Conservation (phyloP, 805 yeast species). For the Cyberlindnera bimundalis region DNA sequence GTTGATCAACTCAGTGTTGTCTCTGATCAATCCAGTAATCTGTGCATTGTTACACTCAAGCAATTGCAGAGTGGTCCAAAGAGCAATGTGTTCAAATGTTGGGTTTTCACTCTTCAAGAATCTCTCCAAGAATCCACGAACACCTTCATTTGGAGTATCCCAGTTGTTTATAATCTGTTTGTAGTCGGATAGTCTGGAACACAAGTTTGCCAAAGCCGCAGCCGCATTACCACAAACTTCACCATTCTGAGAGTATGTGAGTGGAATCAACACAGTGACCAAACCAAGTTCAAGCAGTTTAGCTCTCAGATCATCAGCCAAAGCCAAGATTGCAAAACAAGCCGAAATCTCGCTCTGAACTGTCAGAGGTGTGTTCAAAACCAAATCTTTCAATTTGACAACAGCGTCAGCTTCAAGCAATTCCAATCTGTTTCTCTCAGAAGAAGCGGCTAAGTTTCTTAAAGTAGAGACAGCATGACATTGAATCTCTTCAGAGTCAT, state of each 20-base stretch:
- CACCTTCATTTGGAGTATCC: slow-evolving; percentile 79
- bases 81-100: slow-evolving; percentile 95
- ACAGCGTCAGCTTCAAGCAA: slow-evolving; percentile 95
- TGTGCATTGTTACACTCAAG: slow-evolving; percentile 79
- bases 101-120: slow-evolving; percentile 82
- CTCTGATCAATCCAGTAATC: slow-evolving; percentile 51
- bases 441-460: slow-evolving; percentile 92
- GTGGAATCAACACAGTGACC: slow-evolving; percentile 84
- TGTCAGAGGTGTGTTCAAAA: slow-evolving; percentile 78
- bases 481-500: slow-evolving; percentile 92
- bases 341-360: slow-evolving; percentile 97
- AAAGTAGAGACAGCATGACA: slow-evolving; percentile 97
- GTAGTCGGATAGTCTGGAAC: slow-evolving; percentile 86
- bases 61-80: slow-evolving; percentile 93
- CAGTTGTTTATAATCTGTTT: slow-evolving; percentile 74
- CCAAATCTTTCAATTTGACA: slow-evolving; percentile 84
- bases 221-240: slow-evolving; percentile 99
- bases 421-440: slow-evolving; percentile 89
- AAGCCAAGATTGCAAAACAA: slow-evolving; percentile 92
- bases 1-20: slow-evolving; percentile 48
- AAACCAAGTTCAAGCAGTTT: slow-evolving; percentile 80
- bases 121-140: slow-evolving; percentile 74
- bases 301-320: slow-evolving; percentile 91
- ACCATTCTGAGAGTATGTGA: slow-evolving; percentile 80
- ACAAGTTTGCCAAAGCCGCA: slow-evolving; percentile 93